Evolutionary conservation across 305 asterid species (phyloP).

Genomic region (Andrographis paniculata): DNA sequence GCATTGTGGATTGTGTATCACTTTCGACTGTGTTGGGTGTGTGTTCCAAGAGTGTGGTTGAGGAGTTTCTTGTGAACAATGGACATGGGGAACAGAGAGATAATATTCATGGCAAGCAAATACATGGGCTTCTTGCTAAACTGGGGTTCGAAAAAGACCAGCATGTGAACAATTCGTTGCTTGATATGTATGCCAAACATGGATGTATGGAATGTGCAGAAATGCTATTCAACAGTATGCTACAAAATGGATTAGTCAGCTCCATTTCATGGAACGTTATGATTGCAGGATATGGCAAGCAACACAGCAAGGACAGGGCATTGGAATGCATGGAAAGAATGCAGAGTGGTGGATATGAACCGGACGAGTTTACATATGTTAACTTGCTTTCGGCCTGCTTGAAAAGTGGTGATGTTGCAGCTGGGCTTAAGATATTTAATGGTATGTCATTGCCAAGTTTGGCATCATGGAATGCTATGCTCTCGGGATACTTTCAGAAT

Average conservation of each 20-base stretch:
- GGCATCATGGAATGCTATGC: constrained; percentile 72
- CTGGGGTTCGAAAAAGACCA: constrained; percentile 46
- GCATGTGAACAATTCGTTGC: constrained; percentile 64
- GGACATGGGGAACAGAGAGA: constrained; percentile 20
- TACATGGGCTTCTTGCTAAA: constrained; percentile 56
- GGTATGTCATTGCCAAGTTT: constrained; percentile 48
- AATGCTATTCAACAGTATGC: constrained; percentile 37
- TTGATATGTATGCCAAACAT: constrained; percentile 61
- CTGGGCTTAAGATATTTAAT: constrained; percentile 43
- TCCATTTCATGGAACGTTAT: constrained; percentile 82
- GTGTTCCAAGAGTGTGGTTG: constrained; percentile 41
- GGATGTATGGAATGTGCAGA: constrained; percentile 59
- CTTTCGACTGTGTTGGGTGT: constrained; percentile 58
- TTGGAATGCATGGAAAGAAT: constrained; percentile 47
- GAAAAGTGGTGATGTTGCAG: constrained; percentile 55
- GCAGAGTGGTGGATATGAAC: constrained; percentile 51
- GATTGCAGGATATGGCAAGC: constrained; percentile 71
- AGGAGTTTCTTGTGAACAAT: constrained; percentile 21
- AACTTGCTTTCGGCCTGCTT: constrained; percentile 61
- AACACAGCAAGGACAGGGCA: constrained; percentile 29
- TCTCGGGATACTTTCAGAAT: constrained; percentile 63
- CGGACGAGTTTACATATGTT: constrained; percentile 64
- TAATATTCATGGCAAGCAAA: constrained; percentile 38
- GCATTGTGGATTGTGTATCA: constrained; percentile 50
- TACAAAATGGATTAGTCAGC: constrained; percentile 29